Evolutionary conservation across 2,329 filamentous ascomycete species (phyloP).

Genomic region (Aspergillus versicolor): DNA sequence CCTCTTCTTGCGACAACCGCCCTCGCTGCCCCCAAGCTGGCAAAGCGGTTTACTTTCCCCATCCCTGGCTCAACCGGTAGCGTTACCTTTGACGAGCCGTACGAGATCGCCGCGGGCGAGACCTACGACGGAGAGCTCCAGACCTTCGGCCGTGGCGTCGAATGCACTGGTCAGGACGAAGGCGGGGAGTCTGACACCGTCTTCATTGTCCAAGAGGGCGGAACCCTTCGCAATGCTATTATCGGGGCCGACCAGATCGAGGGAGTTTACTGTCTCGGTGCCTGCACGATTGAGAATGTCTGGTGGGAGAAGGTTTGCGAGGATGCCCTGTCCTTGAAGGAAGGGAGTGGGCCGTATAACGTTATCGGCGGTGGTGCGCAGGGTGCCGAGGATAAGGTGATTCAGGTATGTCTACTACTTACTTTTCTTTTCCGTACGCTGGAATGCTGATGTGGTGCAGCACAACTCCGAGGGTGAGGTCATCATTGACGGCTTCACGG

Average conservation of each 20-base stretch:
- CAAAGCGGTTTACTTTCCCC: slow-evolving; percentile 19
- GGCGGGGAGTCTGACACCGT: slow-evolving; percentile 44
- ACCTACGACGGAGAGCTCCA: slow-evolving; percentile 52
- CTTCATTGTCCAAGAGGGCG: slow-evolving; percentile 33
- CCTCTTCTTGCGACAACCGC: neutral
- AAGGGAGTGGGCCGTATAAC: too few species aligned
- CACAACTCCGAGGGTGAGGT: too few species aligned
- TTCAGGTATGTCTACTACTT: slow-evolving; percentile 21
- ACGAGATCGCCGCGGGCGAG: slow-evolving; percentile 43
- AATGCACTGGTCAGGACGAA: slow-evolving; percentile 42
- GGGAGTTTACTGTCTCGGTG: slow-evolving; percentile 39
- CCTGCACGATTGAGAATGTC: slow-evolving; percentile 32
- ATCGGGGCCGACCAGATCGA: slow-evolving; percentile 42
- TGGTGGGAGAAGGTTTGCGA: slow-evolving; percentile 36
- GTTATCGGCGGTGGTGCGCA: neutral
- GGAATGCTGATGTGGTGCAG: too few species aligned
- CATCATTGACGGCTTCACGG: too few species aligned
- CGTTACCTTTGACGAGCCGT: slow-evolving; percentile 40
- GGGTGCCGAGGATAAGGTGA: slow-evolving; percentile 35
- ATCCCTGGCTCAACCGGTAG: slow-evolving; percentile 45
- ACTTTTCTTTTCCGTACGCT: too few species aligned
- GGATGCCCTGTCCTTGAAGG: slow-evolving; percentile 33
- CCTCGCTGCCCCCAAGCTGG: neutral
- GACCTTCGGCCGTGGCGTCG: slow-evolving; percentile 45
- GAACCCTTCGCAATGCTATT: slow-evolving; percentile 38